Evolutionary conservation across 1,284 basidiomycete species (phyloP), one percentile per base, ranked within the genome.

Genomic region (Fistulinella cinereoalba): DNA sequence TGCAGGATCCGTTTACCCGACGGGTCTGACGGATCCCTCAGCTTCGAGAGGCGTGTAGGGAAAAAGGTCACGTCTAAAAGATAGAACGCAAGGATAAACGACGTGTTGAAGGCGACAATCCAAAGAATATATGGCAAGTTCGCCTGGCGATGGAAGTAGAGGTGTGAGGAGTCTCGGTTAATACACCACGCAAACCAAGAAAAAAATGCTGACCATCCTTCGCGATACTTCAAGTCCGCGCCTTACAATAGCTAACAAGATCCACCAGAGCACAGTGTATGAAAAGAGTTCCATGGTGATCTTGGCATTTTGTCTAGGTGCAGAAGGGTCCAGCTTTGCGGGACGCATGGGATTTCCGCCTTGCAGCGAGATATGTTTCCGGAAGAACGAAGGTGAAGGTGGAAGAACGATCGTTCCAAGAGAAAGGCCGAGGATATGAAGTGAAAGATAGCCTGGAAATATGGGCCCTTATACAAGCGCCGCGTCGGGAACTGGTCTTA

Each of bases 61-160:
- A 84, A 85, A 60, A 88, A 83, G 36, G 74, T 56, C 42, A 85
- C 73, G 58, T 96, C 91, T 25, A 97, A 69, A 18, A 84, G 53
- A 39, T 94, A 73, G 65, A 97, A 97, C 2, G 80, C 82, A 9
- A 93, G 74, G 18, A 98, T 71, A 69, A 95, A 94, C 2, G 83
- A 78, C 0, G 87, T 84, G 66, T 98, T 99, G 79, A 85, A 97
- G 2, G 92, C 94, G 0, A 80, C 79, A 7, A 89, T 80, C 93
- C 94, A 98, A 21, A 94, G 66, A 33, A 96, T 83, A 65, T 99
- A 99, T 2, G 86, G 76, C 21, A 92, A 57, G 60, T 99, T 98
- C 37, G 86, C 88, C 92, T 95, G 15, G 55, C 13, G 34, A 19
- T 6, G 12, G 31, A 18, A 13, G 29, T 32, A 19, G 19, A 21